phyloP scores from a whole-genome alignment of 352 stramenopile genomes.

The Phytophthora idaei region DNA sequence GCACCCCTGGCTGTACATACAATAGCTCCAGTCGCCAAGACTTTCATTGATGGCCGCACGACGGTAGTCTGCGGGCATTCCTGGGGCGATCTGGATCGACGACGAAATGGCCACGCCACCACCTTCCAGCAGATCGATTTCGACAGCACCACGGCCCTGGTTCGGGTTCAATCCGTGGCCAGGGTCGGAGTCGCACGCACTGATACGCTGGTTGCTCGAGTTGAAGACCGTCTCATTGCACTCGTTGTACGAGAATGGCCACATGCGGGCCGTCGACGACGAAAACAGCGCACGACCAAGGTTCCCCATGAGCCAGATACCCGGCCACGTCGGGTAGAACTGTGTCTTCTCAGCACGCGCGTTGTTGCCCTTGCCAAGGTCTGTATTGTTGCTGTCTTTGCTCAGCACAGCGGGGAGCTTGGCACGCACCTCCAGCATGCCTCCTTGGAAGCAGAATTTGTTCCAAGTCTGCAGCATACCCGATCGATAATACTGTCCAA shows the following conservation, averaged over 20 bases:
- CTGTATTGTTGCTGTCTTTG: constrained; percentile 65
- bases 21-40: constrained; percentile 38
- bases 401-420: constrained; percentile 87
- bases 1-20: constrained; percentile 52
- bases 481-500: constrained; percentile 62
- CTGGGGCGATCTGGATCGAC: constrained; percentile 76
- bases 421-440: constrained; percentile 91
- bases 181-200: constrained; percentile 89
- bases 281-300: constrained; percentile 95
- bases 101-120: constrained; percentile 69
- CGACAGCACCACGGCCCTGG: constrained; percentile 90
- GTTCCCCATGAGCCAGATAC: constrained; percentile 96
- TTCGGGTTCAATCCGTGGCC: constrained; percentile 92
- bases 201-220: constrained; percentile 76
- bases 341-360: constrained; percentile 35
- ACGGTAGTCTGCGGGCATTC: constrained; percentile 60
- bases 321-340: constrained; percentile 91
- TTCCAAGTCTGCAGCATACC: constrained; percentile 94
- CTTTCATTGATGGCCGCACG: constrained; percentile 40
- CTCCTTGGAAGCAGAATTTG: constrained; percentile 94
- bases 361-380: constrained; percentile 78
- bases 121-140: constrained; percentile 96
- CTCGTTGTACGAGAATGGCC: constrained; percentile 95
- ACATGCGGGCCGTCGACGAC: constrained; percentile 92
- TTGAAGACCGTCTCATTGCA: constrained; percentile 90